Evolutionary conservation across 805 yeast species (phyloP).

Genomic region (Candida anglica): DNA sequence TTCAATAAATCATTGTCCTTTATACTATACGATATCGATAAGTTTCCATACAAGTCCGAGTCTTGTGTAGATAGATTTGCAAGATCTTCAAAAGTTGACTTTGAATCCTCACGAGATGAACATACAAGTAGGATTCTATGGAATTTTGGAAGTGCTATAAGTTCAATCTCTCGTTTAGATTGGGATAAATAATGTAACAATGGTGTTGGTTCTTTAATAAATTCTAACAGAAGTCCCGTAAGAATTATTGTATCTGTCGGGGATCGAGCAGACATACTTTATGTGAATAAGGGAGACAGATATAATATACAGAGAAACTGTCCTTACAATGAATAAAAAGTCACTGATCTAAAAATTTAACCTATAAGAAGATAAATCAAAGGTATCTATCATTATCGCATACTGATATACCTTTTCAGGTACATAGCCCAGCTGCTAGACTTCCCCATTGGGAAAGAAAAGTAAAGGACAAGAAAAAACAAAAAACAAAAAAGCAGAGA

Average conservation of each 20-base stretch:
- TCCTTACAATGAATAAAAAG: too few relatives aligned
- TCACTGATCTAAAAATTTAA: too few relatives aligned
- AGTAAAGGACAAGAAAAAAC: too few relatives aligned
- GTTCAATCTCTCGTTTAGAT: conserved; percentile 23
- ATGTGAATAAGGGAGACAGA: too few relatives aligned
- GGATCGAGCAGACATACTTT: conserved; percentile 7
- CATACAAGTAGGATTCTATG: conserved; percentile 33
- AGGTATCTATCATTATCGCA: too few relatives aligned
- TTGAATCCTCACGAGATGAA: conserved; percentile 17
- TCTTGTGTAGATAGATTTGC: background rate
- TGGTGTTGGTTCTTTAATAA: conserved; percentile 21
- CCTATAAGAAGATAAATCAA: too few relatives aligned
- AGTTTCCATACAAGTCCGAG: background rate
- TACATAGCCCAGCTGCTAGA: too few relatives aligned
- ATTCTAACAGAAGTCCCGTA: conserved; percentile 19
- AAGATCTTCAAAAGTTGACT: conserved; percentile 14
- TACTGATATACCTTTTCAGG: too few relatives aligned
- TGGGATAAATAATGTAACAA: conserved; percentile 22
- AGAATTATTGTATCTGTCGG: conserved; percentile 36
- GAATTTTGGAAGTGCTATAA: conserved; percentile 29
- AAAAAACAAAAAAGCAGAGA: too few relatives aligned
- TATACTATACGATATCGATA: conserved; percentile 27
- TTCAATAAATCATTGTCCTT: conserved; percentile 23
- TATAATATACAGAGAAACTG: too few relatives aligned
- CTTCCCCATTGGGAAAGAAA: too few relatives aligned